Base-by-base conservation (phyloP, 2,329 filamentous ascomycete species). In the Hymenoscyphus repandus region DNA sequence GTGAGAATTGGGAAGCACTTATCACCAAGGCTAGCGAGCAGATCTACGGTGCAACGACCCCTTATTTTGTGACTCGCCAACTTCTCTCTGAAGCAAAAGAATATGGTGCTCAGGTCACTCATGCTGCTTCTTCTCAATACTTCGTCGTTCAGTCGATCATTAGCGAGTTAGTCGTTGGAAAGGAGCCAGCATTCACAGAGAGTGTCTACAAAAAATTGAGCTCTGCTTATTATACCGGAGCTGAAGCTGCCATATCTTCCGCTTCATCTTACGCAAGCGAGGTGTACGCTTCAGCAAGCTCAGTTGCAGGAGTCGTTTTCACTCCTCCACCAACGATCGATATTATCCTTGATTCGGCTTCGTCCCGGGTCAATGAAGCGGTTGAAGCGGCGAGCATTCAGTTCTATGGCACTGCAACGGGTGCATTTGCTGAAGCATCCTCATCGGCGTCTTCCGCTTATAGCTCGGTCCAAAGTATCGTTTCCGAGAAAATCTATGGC, bases 161-260 rank as follows among this genome's bases (percentile, higher is more conserved):
- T 12, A 86, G 85, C 1, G 89, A 95, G 67, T 73, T 95, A 1
- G 74, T 95, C 12, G 70, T 77, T 37, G 90, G 87, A 47, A 89
- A 85, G 66, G 89, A 95, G 64, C 84, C 88, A 0, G 82, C 83
- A 12, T 95, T 90, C 62, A 90, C 85, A 0, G 87, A 95, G 63
- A 90, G 86, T 52, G 85, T 92, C 2, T 82, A 90, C 69, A 81
- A 74, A 47, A 80, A 86, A 46, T 75, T 95, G 11, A 79, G 80
- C 50, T 83, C 79, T 2, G 86, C 82, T 0, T 93, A 92, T 62
- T 80, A 82, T 20, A 88, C 83, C 0, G 85, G 82, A 1, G 70
- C 78, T 1, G 51, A 59, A 50, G 49, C 63, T 12, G 66, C 66
- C 3, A 58, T 63, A 5, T 73, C 76, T 0, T 76, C 76, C 3